A percentile compares a stretch with the other conserved stretches of the same genome.
Evolutionary conservation across 768 basidiomycete genomes (phyloP).

Genomic region (Agrocybe praecox): DNA sequence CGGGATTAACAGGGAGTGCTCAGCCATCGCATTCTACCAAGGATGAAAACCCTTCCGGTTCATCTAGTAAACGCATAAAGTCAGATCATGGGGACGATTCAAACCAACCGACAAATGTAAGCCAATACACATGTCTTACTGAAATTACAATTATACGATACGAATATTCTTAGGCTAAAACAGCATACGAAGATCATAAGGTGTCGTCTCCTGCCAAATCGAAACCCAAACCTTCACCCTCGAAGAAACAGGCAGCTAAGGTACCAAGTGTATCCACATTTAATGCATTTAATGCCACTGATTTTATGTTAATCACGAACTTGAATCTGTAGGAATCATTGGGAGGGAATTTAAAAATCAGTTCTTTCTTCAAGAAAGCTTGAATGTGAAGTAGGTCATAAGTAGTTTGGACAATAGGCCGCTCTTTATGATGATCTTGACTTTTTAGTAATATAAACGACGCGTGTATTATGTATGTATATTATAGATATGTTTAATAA

Average conservation of each 20-base stretch:
- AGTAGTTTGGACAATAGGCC: too few relatives aligned
- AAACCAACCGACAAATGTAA: conserved; percentile 5
- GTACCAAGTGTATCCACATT: not conserved
- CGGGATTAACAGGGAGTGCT: not conserved
- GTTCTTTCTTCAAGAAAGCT: conserved; percentile 10
- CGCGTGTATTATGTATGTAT: too few relatives aligned
- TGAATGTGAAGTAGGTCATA: not conserved
- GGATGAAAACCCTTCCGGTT: not conserved
- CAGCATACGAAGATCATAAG: not conserved
- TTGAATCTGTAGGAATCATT: not conserved
- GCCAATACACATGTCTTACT: too few relatives aligned
- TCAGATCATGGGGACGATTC: conserved; percentile 6
- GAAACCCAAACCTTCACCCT: conserved; percentile 4
- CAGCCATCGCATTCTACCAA: not conserved
- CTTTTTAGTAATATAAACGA: too few relatives aligned
- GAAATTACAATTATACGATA: too few relatives aligned
- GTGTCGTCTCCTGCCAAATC: not conserved
- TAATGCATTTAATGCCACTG: too few relatives aligned
- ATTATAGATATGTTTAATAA: too few relatives aligned
- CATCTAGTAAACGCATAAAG: conserved; percentile 6
- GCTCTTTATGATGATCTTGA: too few relatives aligned
- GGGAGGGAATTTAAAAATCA: conserved; percentile 11
- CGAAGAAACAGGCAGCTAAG: conserved; percentile 7
- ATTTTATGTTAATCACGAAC: not conserved
- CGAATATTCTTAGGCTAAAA: not conserved